Conservation (phyloP, 2,329 filamentous ascomycete species). For the Trichoderma guizhouense region DNA sequence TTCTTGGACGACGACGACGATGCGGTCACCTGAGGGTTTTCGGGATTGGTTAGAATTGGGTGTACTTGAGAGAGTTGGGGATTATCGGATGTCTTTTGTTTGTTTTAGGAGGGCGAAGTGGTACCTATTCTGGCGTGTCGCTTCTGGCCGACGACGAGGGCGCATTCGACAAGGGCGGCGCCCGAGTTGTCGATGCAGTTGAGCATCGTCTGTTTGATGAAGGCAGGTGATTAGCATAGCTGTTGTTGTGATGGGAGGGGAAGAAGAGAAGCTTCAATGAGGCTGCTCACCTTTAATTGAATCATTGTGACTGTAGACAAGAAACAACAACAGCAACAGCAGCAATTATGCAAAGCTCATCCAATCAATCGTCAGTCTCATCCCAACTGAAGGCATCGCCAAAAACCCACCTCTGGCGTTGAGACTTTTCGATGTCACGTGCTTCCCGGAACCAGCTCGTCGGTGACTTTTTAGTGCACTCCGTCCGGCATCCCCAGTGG, state of each 20-base stretch:
- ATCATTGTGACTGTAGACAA: conserved; percentile 65
- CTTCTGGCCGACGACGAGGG: conserved; percentile 88
- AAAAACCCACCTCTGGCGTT: not conserved
- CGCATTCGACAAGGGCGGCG: conserved; percentile 94
- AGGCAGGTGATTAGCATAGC: not conserved
- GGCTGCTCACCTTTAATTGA: conserved; percentile 70
- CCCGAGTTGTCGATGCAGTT: conserved; percentile 99
- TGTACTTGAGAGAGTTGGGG: not conserved
- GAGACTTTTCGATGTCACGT: conserved; percentile 19
- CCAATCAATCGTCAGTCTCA: not conserved
- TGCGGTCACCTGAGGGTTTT: conserved; percentile 71
- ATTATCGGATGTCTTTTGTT: not conserved
- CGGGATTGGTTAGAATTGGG: conserved; percentile 2
- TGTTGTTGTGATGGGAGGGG: not conserved
- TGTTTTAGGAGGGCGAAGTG: too few species aligned
- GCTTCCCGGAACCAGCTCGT: not conserved
- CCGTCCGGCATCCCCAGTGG: not conserved
- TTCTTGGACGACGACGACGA: conserved; percentile 96
- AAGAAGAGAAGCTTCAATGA: not conserved
- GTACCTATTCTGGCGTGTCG: conserved; percentile 82
- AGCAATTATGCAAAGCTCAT: not conserved
- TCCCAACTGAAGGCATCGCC: not conserved
- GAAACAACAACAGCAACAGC: not conserved
- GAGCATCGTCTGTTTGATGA: conserved; percentile 70
- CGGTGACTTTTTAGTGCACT: not conserved